Percentiles rank a stretch among this genome's conserved stretches.
Conservation (phyloP, 176 grass and related monocot species). For the Ananas comosus region DNA sequence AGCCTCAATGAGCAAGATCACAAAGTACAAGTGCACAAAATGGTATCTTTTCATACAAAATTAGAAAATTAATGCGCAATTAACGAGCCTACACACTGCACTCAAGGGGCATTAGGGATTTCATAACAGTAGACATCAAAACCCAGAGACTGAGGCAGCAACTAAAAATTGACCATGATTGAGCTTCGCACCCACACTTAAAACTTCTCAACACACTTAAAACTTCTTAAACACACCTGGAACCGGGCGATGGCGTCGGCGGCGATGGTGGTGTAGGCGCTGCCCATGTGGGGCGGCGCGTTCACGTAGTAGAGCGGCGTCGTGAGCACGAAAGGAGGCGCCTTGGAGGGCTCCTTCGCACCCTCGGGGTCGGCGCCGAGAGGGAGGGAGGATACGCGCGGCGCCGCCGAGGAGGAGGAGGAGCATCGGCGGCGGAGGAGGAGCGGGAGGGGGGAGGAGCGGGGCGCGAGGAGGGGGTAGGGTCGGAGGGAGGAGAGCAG, state of each 20-base stretch:
- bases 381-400: neutral
- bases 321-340: constrained; percentile 59
- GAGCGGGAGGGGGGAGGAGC: constrained; percentile 9
- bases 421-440: constrained; percentile 11
- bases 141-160: neutral
- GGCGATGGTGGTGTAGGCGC: constrained; percentile 96
- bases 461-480: constrained; percentile 2
- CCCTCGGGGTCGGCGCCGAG: neutral
- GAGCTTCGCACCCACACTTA: too few species aligned
- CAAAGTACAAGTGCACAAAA: too few species aligned
- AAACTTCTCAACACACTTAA: constrained; percentile 19
- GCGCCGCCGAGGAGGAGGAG: constrained; percentile 28
- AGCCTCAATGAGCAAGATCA: too few species aligned
- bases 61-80: too few species aligned
- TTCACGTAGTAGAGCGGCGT: constrained; percentile 98
- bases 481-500: constrained; percentile 36
- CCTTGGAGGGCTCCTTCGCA: neutral
- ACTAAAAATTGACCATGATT: neutral
- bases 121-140: neutral
- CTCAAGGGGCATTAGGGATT: too few species aligned
- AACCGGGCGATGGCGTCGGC: constrained; percentile 89
- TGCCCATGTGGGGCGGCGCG: constrained; percentile 93
- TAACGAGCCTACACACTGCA: too few species aligned
- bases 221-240: constrained; percentile 38
- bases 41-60: too few species aligned